phyloP scores from a whole-genome alignment of 148 eudicot genomes.

The Chenopodium quinoa region DNA sequence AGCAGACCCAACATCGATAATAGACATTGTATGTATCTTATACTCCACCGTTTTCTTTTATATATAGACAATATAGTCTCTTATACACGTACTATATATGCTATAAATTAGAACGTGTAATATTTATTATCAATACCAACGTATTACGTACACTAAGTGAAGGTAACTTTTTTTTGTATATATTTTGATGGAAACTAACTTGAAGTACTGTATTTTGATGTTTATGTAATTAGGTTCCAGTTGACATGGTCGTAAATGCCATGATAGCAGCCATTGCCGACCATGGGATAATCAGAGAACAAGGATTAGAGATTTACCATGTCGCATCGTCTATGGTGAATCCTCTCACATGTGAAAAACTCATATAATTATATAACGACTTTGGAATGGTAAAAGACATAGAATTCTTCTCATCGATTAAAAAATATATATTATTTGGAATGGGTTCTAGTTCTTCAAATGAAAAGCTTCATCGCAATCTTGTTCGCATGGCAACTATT shows the following conservation, averaged over 20 bases:
- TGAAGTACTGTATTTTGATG: too few species aligned
- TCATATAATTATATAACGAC: background rate
- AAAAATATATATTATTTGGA: background rate
- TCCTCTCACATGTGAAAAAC: background rate
- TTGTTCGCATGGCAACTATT: background rate
- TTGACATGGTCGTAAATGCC: conserved; percentile 11
- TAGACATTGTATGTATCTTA: too few species aligned
- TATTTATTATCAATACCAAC: too few species aligned
- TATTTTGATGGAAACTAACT: too few species aligned
- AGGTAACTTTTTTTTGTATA: too few species aligned
- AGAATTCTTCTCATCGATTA: background rate
- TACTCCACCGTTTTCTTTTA: too few species aligned
- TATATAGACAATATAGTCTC: too few species aligned
- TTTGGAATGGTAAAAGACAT: conserved; percentile 1
- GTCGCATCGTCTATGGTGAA: conserved; percentile 2
- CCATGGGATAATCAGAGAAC: conserved; percentile 9
- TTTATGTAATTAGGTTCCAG: conserved; percentile 5
- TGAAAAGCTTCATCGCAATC: background rate
- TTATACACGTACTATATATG: too few species aligned
- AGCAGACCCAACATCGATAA: too few species aligned
- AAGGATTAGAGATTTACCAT: conserved; percentile 1
- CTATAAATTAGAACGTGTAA: too few species aligned
- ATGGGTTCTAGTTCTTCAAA: background rate
- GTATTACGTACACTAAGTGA: too few species aligned
- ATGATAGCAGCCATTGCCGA: conserved; percentile 18